phyloP scores from a whole-genome alignment of 352 stramenopile species.

The Pelagophyceae sp. region DNA sequence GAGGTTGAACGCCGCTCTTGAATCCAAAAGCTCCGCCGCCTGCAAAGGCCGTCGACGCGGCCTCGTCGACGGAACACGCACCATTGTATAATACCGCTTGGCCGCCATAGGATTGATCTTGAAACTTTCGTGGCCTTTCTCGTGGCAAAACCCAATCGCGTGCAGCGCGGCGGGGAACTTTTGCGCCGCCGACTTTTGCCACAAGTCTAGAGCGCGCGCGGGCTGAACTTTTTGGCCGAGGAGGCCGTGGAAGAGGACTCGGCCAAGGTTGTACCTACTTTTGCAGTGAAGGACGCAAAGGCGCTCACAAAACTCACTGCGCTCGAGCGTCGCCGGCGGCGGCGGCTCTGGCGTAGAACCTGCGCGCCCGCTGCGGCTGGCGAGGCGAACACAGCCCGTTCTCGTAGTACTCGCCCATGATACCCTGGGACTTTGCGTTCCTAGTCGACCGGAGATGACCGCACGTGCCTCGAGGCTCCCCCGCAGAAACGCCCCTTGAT shows the following conservation, averaged over 20 bases:
- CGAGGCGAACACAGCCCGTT: not conserved
- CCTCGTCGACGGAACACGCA: too few relatives aligned
- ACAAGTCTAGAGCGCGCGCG: not conserved
- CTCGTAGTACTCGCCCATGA: constrained; percentile 16
- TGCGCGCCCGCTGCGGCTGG: not conserved
- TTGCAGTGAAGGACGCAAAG: too few relatives aligned
- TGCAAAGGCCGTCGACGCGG: too few relatives aligned
- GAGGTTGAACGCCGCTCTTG: too few relatives aligned
- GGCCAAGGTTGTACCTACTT: constrained; percentile 10
- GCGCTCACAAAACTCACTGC: not conserved
- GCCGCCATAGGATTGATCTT: not conserved
- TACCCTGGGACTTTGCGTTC: not conserved
- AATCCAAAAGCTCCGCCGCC: too few relatives aligned
- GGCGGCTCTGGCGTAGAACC: not conserved
- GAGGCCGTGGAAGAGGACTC: constrained; percentile 11
- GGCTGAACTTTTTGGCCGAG: not conserved
- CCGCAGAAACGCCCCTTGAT: not conserved
- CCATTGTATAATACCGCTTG: too few relatives aligned
- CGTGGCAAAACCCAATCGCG: constrained; percentile 1
- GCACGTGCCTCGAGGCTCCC: not conserved
- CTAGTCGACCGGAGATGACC: not conserved
- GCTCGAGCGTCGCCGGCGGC: not conserved
- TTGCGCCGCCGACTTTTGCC: not conserved
- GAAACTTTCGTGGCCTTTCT: not conserved
- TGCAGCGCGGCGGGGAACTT: not conserved